Conservation (phyloP, 2,329 filamentous ascomycete species). For the Pyrenophora seminiperda region DNA sequence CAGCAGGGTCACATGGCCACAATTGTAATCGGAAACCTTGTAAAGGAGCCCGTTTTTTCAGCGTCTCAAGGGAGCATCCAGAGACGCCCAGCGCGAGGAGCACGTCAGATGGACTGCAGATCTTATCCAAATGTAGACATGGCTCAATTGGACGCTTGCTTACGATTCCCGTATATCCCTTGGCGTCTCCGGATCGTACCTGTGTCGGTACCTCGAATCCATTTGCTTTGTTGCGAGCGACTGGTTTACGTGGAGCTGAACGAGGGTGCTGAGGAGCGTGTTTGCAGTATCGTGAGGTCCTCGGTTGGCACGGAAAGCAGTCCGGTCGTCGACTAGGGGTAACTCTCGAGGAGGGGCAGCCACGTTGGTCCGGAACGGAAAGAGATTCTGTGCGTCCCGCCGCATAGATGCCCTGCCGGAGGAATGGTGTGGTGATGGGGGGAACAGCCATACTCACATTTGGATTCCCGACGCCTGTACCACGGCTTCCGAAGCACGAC, state of each 20-base stretch:
- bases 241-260: neutral
- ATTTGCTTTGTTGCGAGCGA: neutral
- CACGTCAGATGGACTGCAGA: constrained; percentile 20
- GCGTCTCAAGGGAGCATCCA: constrained; percentile 1
- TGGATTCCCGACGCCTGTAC: constrained; percentile 36
- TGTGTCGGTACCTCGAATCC: constrained; percentile 9
- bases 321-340: neutral
- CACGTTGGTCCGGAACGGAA: constrained; percentile 2
- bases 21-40: neutral
- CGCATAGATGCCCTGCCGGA: constrained; percentile 1
- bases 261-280: neutral
- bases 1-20: constrained; percentile 5
- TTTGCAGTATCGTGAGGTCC: neutral
- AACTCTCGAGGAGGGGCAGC: neutral
- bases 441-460: constrained; percentile 30
- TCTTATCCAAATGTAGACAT: constrained; percentile 22
- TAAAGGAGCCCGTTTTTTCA: constrained; percentile 2
- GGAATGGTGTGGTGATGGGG: constrained; percentile 3
- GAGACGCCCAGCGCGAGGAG: constrained; percentile 5
- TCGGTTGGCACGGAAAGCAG: neutral
- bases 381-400: constrained; percentile 1
- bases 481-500: constrained; percentile 42
- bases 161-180: constrained; percentile 25
- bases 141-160: constrained; percentile 12
- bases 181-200: constrained; percentile 24